A percentile compares a stretch with the other conserved stretches of the same genome.
These are phyloP conservation scores for Cladochytrium replicatum DNA, from an alignment of 192 early-diverging fungal genomes.

Conservation along the genomic window DNA sequence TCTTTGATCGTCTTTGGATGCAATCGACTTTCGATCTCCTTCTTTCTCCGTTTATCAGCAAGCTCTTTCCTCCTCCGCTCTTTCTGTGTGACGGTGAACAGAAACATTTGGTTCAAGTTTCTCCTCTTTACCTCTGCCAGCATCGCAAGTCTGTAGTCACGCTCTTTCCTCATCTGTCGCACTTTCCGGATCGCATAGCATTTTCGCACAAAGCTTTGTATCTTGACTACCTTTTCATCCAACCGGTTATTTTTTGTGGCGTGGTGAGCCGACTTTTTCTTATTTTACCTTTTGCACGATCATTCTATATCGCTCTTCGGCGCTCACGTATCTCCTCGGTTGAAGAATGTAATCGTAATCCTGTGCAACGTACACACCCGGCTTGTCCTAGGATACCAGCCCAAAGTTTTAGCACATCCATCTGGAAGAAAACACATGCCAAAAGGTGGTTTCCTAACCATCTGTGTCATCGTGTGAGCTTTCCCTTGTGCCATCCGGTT, in stretches of 20 bases:
- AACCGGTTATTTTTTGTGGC: background rate
- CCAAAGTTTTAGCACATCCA: background rate
- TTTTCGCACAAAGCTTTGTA: constrained; percentile 46
- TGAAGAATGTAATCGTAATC: constrained; percentile 23
- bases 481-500: constrained; percentile 29
- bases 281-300: constrained; percentile 17
- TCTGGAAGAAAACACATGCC: background rate
- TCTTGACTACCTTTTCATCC: constrained; percentile 25
- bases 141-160: constrained; percentile 16
- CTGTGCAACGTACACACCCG: constrained; percentile 27
- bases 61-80: constrained; percentile 32
- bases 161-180: constrained; percentile 16
- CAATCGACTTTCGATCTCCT: constrained; percentile 40
- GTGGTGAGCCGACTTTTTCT: background rate
- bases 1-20: constrained; percentile 44
- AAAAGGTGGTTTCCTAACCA: constrained; percentile 24
- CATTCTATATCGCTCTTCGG: constrained; percentile 25
- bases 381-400: constrained; percentile 29
- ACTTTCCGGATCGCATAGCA: constrained; percentile 26
- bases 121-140: constrained; percentile 21
- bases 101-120: background rate
- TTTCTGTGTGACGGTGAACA: constrained; percentile 25
- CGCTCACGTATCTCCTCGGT: constrained; percentile 30
- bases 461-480: constrained; percentile 38
- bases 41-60: constrained; percentile 31